Evolutionary conservation across 2,329 filamentous ascomycete genomes (phyloP).

Genomic region (Clarireedia sp.): DNA sequence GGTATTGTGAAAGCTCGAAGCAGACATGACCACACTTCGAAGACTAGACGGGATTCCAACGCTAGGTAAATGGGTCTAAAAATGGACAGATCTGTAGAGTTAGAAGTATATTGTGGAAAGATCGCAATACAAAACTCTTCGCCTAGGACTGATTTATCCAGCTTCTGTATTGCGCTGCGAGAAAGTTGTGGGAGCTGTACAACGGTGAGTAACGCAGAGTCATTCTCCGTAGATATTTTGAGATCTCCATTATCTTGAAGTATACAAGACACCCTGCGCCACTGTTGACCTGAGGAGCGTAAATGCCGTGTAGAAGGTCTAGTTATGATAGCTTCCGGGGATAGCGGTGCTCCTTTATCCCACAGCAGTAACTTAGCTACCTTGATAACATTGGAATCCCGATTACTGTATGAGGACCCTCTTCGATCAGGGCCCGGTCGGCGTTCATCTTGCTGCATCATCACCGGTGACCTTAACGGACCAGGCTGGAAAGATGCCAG

Average conservation of each 20-base stretch:
- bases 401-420: slow-evolving; percentile 54
- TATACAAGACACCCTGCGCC: slow-evolving; percentile 86
- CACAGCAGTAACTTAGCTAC: slow-evolving; percentile 85
- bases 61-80: slow-evolving; percentile 85
- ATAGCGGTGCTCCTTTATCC: slow-evolving; percentile 61
- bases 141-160: slow-evolving; percentile 84
- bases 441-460: slow-evolving; percentile 16
- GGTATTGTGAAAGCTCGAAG: slow-evolving; percentile 86
- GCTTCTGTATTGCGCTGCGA: slow-evolving; percentile 79
- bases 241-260: slow-evolving; percentile 92
- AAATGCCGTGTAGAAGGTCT: slow-evolving; percentile 48
- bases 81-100: slow-evolving; percentile 63
- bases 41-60: slow-evolving; percentile 78
- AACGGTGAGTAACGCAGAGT: slow-evolving; percentile 69
- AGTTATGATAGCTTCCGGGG: slow-evolving; percentile 45
- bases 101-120: slow-evolving; percentile 82
- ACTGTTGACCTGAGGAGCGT: slow-evolving; percentile 48
- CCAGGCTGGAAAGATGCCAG: slow-evolving; percentile 30
- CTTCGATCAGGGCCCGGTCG: slow-evolving; percentile 31
- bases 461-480: slow-evolving; percentile 13
- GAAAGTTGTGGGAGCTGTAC: slow-evolving; percentile 86
- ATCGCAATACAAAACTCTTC: slow-evolving; percentile 93
- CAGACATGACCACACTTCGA: slow-evolving; percentile 95
- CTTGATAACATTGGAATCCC: slow-evolving; percentile 82
- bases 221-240: slow-evolving; percentile 80